Evolutionary conservation across 2,329 filamentous ascomycete species (phyloP).

Genomic region (Venturia asperata): DNA sequence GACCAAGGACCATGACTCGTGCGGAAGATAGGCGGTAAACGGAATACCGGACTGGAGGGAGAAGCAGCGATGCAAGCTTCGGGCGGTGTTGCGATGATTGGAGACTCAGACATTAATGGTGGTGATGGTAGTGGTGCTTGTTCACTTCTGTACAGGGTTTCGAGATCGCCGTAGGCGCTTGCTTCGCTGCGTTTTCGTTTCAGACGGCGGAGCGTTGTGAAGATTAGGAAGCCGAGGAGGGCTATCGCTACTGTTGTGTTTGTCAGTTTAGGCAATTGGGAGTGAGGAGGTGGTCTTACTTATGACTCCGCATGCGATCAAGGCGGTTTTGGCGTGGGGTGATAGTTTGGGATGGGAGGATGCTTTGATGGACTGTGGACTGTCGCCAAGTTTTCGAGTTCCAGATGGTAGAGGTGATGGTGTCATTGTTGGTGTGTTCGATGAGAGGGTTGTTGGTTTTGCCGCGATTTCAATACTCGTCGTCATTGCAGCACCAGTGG

Average conservation of each 20-base stretch:
- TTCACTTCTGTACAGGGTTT: background rate
- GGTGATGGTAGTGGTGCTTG: background rate
- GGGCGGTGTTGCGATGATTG: background rate
- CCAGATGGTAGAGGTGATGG: background rate
- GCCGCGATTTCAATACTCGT: background rate
- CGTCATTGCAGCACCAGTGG: background rate
- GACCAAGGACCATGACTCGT: background rate
- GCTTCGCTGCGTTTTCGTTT: background rate
- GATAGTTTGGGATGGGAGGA: background rate
- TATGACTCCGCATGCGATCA: background rate
- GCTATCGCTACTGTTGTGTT: background rate
- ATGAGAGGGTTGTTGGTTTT: background rate
- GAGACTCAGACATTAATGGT: background rate
- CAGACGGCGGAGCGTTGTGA: background rate
- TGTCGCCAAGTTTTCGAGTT: background rate
- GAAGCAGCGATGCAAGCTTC: background rate
- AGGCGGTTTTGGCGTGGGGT: background rate
- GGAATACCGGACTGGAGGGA: background rate
- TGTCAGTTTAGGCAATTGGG: background rate
- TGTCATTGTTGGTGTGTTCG: background rate
- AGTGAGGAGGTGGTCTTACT: background rate
- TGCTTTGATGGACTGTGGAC: background rate
- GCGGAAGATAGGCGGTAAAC: background rate
- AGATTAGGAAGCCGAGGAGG: background rate
- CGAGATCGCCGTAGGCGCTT: background rate